Evolutionary conservation across 1,284 basidiomycete species (phyloP).

Genomic region (Gymnopus androsaceus): DNA sequence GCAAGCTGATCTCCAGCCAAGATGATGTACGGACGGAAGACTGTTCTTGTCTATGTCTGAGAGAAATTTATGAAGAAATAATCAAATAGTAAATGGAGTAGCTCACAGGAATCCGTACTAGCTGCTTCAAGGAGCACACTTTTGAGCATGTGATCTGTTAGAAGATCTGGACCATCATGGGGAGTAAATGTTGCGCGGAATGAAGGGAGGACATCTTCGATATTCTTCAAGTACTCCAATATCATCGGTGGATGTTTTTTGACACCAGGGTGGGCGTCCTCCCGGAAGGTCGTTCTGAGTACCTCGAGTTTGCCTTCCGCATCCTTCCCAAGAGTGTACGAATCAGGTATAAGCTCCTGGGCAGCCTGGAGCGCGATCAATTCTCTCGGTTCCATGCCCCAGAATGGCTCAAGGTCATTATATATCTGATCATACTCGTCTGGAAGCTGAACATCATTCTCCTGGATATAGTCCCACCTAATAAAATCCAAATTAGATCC

Average conservation of each 20-base stretch:
- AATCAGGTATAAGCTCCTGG: constrained; percentile 36
- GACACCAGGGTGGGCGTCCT: constrained; percentile 32
- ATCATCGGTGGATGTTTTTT: too few species aligned
- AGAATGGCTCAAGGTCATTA: constrained; percentile 51
- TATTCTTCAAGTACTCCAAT: constrained; percentile 35
- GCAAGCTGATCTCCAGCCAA: constrained; percentile 44
- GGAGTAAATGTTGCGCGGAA: constrained; percentile 43
- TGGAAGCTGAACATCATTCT: constrained; percentile 53
- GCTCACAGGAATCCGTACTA: constrained; percentile 41
- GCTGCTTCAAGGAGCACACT: constrained; percentile 42
- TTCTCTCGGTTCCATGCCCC: constrained; percentile 47
- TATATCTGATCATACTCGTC: constrained; percentile 59
- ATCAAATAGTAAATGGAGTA: too few species aligned
- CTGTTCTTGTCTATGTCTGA: constrained; percentile 33
- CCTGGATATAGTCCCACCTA: constrained; percentile 61
- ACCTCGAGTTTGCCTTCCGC: constrained; percentile 28
- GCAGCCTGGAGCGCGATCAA: constrained; percentile 36
- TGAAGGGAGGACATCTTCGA: constrained; percentile 36
- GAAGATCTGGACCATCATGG: constrained; percentile 44
- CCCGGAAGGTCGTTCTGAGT: constrained; percentile 31
- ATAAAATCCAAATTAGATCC: too few species aligned
- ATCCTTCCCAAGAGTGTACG: constrained; percentile 44
- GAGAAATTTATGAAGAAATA: neutral
- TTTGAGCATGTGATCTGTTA: constrained; percentile 45
- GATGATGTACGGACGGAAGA: constrained; percentile 30